A percentile compares a stretch with the other conserved stretches of the same genome.
phyloP scores from a whole-genome alignment of 371 early-diverging fungal genomes.

The Vairimorpha necatrix region DNA sequence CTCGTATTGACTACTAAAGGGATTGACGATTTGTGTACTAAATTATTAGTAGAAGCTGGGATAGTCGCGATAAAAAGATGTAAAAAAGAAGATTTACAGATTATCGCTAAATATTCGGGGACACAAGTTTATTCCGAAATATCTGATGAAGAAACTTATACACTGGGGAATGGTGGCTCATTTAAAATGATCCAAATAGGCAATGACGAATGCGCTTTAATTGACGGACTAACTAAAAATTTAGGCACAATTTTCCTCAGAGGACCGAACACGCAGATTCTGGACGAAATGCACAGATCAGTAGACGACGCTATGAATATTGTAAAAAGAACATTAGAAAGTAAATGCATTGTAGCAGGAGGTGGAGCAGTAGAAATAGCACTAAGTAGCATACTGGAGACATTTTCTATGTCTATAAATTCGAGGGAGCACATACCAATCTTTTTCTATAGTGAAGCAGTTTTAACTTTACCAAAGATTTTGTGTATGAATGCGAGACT shows the following conservation, averaged over 20 bases:
- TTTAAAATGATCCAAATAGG: constrained; percentile 67
- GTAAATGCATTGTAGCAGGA: constrained; percentile 91
- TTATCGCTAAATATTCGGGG: constrained; percentile 91
- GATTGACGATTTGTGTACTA: constrained; percentile 94
- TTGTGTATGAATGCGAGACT: constrained; percentile 96
- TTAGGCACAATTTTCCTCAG: constrained; percentile 84
- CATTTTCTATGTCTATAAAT: constrained; percentile 75
- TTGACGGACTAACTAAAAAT: constrained; percentile 77
- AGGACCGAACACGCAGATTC: constrained; percentile 81
- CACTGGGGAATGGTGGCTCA: constrained; percentile 81
- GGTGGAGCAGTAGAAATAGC: constrained; percentile 98
- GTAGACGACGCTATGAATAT: constrained; percentile 92
- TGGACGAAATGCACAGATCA: constrained; percentile 98
- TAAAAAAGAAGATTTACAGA: constrained; percentile 88
- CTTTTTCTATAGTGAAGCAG: constrained; percentile 89
- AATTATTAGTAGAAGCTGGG: constrained; percentile 85
- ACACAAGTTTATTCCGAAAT: constrained; percentile 82
- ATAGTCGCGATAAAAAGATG: constrained; percentile 89
- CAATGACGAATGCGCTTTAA: constrained; percentile 90
- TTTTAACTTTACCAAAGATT: constrained; percentile 91
- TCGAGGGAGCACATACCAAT: constrained; percentile 90
- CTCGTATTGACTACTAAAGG: constrained; percentile 96
- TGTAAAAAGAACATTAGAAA: constrained; percentile 92
- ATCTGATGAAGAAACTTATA: background rate
- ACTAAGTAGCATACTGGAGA: constrained; percentile 88